phyloP scores from a whole-genome alignment of 1,139 yeast species.

The Pichia sp. region DNA sequence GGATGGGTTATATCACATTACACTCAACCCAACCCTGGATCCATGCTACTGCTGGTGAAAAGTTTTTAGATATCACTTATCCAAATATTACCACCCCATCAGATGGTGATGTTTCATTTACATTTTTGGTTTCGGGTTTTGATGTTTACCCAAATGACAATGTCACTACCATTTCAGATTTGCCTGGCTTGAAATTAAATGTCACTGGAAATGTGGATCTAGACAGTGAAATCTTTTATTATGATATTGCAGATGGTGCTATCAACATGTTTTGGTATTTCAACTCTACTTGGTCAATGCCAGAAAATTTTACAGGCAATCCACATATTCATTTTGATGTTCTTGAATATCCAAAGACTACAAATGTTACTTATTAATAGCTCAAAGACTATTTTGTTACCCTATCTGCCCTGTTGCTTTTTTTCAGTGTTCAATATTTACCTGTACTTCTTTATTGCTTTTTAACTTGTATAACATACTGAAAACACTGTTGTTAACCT shows the following conservation, averaged over 20 bases:
- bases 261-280: constrained; percentile 6
- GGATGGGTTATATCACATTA: constrained; percentile 7
- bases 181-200: constrained; percentile 7
- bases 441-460: no score
- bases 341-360: no score
- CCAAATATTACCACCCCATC: constrained; percentile 5
- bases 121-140: constrained; percentile 7
- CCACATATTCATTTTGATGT: no score
- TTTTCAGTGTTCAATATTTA: no score
- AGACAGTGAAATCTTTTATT: constrained; percentile 5
- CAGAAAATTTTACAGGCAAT: no score
- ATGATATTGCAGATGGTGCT: constrained; percentile 5
- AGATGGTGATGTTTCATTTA: constrained; percentile 6
- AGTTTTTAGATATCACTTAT: constrained; percentile 7
- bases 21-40: constrained; percentile 9
- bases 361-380: no score
- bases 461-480: no score
- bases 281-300: constrained; percentile 3
- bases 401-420: no score
- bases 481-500: no score
- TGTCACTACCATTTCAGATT: neutral
- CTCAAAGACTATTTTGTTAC: no score
- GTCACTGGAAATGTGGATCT: constrained; percentile 9
- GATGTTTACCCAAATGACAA: constrained; percentile 11
- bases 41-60: constrained; percentile 10